Percentiles rank a stretch among this genome's conserved stretches.
phyloP scores from a whole-genome alignment of 2,329 filamentous ascomycete genomes.

The Nothophoma quercina region DNA sequence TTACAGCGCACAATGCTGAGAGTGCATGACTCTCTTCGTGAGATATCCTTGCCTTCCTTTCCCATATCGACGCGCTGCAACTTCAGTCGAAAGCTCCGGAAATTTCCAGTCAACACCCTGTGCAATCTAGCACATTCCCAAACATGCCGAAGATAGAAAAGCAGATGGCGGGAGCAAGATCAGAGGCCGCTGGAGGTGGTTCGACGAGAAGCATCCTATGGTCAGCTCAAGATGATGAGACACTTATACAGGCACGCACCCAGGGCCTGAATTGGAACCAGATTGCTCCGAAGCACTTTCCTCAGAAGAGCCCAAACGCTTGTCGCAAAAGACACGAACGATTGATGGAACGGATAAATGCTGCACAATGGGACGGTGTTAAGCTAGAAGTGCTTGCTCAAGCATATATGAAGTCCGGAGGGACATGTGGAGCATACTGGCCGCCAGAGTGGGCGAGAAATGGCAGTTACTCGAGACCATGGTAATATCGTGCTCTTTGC shows the following conservation, averaged over 20 bases:
- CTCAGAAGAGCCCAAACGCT: conserved; percentile 78
- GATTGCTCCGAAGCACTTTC: conserved; percentile 79
- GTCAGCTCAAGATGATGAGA: conserved; percentile 77
- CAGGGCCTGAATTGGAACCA: conserved; percentile 84
- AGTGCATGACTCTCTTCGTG: too few species aligned
- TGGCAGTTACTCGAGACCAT: conserved; percentile 79
- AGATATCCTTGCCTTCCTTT: too few species aligned
- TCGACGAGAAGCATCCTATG: conserved; percentile 63
- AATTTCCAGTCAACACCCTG: too few species aligned
- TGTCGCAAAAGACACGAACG: conserved; percentile 90
- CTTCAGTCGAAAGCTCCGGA: too few species aligned
- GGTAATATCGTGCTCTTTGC: too few species aligned
- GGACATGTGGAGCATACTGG: conserved; percentile 82
- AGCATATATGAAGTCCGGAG: conserved; percentile 81
- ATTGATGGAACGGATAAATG: conserved; percentile 75
- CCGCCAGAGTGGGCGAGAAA: conserved; percentile 64
- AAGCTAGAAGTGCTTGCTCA: conserved; percentile 77
- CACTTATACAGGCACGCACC: conserved; percentile 73
- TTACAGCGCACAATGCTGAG: too few species aligned
- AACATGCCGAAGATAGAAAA: too few species aligned
- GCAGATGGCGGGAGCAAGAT: too few species aligned
- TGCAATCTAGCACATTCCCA: too few species aligned
- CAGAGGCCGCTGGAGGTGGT: too few species aligned
- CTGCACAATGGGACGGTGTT: conserved; percentile 79
- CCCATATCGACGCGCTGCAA: too few species aligned